A percentile compares a stretch with the other conserved stretches of the same genome.
phyloP scores from a whole-genome alignment of 192 early-diverging fungal genomes.

The Mortierella claussenii region DNA sequence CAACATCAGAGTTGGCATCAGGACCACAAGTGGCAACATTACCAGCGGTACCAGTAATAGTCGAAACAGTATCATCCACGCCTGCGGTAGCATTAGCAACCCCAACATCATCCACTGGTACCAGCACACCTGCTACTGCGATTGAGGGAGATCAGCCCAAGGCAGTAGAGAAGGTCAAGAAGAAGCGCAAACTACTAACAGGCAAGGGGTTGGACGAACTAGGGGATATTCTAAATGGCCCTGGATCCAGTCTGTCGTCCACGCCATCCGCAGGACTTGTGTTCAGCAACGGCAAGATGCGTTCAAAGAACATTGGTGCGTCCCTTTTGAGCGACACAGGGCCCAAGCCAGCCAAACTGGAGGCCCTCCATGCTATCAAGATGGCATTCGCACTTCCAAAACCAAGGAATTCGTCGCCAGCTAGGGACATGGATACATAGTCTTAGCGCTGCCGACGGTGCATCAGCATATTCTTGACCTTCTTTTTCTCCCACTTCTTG shows the following conservation, averaged over 20 bases:
- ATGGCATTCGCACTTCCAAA: constrained; percentile 38
- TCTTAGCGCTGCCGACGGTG: too few species aligned
- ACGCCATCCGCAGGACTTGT: constrained; percentile 12
- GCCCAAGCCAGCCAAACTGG: constrained; percentile 18
- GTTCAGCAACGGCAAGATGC: constrained; percentile 9
- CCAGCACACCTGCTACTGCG: background rate
- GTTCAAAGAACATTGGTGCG: background rate
- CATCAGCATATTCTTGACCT: background rate
- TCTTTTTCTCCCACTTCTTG: background rate
- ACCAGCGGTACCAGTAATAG: background rate
- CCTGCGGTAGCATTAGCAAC: background rate
- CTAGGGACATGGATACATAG: constrained; percentile 1
- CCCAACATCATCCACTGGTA: background rate
- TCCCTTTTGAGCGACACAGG: background rate
- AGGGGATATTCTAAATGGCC: constrained; percentile 44
- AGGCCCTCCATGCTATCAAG: constrained; percentile 44
- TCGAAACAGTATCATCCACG: background rate
- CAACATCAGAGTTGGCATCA: background rate
- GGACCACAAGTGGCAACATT: background rate
- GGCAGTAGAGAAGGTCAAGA: constrained; percentile 24
- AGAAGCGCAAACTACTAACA: constrained; percentile 41
- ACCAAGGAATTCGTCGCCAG: constrained; percentile 10
- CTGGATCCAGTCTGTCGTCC: constrained; percentile 19
- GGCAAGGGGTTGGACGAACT: constrained; percentile 43
- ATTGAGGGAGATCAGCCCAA: background rate